These are phyloP conservation scores for Boeremia lycopersici DNA, from an alignment of 2,329 filamentous ascomycete genomes.

Conservation along the genomic window DNA sequence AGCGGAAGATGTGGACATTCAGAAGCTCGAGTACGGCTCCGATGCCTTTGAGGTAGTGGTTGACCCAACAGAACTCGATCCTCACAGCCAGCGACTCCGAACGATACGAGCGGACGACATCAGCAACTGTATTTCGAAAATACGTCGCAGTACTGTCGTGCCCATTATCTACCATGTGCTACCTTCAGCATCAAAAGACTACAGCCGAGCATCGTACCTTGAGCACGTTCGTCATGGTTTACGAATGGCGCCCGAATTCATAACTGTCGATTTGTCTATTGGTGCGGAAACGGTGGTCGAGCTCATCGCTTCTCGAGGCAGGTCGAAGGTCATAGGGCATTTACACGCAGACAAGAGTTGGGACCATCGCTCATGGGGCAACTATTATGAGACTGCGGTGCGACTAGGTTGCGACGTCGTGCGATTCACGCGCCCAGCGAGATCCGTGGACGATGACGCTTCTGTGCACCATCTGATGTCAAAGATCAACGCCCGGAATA, in stretches of 20 bases:
- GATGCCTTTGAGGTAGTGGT: constrained; percentile 71
- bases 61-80: constrained; percentile 39
- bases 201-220: constrained; percentile 54
- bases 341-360: constrained; percentile 59
- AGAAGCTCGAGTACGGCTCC: constrained; percentile 68
- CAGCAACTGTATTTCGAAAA: constrained; percentile 63
- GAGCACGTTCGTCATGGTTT: constrained; percentile 65
- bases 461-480: constrained; percentile 63
- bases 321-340: constrained; percentile 67
- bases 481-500: constrained; percentile 53
- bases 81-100: constrained; percentile 19
- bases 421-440: constrained; percentile 64
- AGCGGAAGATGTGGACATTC: constrained; percentile 62
- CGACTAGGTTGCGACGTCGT: constrained; percentile 66
- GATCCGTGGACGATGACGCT: constrained; percentile 66
- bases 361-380: constrained; percentile 61
- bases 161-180: constrained; percentile 52
- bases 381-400: constrained; percentile 64
- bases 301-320: constrained; percentile 59
- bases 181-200: constrained; percentile 31
- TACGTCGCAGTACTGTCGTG: constrained; percentile 66
- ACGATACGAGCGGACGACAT: constrained; percentile 51
- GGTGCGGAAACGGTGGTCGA: constrained; percentile 58
- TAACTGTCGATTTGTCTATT: constrained; percentile 65
- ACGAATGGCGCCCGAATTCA: constrained; percentile 65